phyloP scores from a whole-genome alignment of 257 asterid species.

The Solanum commersonii region DNA sequence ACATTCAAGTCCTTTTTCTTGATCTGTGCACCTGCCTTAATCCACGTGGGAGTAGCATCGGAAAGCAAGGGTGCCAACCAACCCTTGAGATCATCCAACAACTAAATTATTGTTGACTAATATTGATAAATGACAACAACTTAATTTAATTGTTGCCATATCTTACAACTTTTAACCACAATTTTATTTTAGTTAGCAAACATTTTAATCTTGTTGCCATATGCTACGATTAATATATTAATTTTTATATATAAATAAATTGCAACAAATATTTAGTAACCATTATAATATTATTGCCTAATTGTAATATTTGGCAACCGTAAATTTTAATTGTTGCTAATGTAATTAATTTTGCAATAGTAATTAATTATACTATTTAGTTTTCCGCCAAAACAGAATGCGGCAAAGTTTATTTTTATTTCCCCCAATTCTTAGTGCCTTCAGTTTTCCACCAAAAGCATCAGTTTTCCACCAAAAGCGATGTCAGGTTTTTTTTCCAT shows the following conservation, averaged over 20 bases:
- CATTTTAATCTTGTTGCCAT: neutral
- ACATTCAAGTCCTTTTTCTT: too few species aligned
- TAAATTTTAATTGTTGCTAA: neutral
- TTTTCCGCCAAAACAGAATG: neutral
- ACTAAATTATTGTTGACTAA: too few species aligned
- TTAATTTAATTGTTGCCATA: neutral
- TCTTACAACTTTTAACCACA: neutral
- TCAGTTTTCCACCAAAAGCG: too few species aligned
- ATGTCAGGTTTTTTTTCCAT: too few species aligned
- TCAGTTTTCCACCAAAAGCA: too few species aligned
- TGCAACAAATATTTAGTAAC: neutral
- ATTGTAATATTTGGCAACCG: neutral
- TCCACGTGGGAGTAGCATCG: too few species aligned
- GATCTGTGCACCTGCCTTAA: too few species aligned
- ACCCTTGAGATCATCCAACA: too few species aligned
- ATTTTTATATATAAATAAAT: too few species aligned
- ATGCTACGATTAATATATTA: too few species aligned
- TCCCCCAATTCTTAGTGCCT: neutral
- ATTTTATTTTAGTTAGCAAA: too few species aligned
- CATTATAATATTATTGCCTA: neutral
- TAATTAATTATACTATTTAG: neutral
- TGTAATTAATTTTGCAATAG: neutral
- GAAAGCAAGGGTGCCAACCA: too few species aligned
- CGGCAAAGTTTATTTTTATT: neutral
- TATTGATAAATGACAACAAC: neutral